These are phyloP conservation scores for Yamadazyma siamensis DNA, from an alignment of 1,139 yeast species.

Conservation along the genomic window DNA sequence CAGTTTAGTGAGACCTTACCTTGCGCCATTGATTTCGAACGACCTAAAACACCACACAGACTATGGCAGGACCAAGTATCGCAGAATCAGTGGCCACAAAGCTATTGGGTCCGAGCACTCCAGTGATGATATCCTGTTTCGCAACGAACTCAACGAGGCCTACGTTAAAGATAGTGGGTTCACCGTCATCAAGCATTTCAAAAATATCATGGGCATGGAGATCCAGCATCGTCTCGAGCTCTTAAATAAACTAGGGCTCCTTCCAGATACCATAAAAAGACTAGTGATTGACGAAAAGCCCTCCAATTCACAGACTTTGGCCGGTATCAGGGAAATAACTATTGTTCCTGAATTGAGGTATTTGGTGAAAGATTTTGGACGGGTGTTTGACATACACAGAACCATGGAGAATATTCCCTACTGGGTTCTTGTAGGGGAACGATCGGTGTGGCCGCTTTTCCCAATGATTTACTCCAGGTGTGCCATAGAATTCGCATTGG, in stretches of 20 bases:
- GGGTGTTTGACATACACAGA: slow-evolving; percentile 73
- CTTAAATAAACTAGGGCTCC: slow-evolving; percentile 71
- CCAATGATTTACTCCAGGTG: slow-evolving; percentile 87
- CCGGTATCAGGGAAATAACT: slow-evolving; percentile 66
- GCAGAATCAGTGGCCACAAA: slow-evolving; percentile 3
- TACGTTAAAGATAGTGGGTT: slow-evolving; percentile 29
- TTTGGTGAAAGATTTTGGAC: slow-evolving; percentile 61
- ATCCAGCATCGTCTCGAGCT: slow-evolving; percentile 81
- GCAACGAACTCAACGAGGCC: slow-evolving; percentile 16
- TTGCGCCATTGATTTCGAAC: slow-evolving; percentile 83
- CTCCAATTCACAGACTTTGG: slow-evolving; percentile 52
- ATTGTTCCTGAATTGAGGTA: slow-evolving; percentile 85
- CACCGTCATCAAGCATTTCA: slow-evolving; percentile 32
- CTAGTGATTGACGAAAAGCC: slow-evolving; percentile 89
- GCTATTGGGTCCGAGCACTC: slow-evolving; percentile 7
- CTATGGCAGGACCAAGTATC: slow-evolving; percentile 33
- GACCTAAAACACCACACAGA: slow-evolving; percentile 65
- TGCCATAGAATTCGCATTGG: slow-evolving; percentile 84
- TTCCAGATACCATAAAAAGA: slow-evolving; percentile 69
- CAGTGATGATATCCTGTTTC: slow-evolving; percentile 13
- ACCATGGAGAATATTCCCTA: slow-evolving; percentile 73
- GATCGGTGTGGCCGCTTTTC: slow-evolving; percentile 90
- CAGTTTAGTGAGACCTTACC: slow-evolving; percentile 86
- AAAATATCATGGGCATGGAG: slow-evolving; percentile 51
- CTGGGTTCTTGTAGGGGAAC: slow-evolving; percentile 89